These are phyloP conservation scores for Albophoma yamanashiensis DNA, from an alignment of 2,329 filamentous ascomycete species.

Conservation along the genomic window DNA sequence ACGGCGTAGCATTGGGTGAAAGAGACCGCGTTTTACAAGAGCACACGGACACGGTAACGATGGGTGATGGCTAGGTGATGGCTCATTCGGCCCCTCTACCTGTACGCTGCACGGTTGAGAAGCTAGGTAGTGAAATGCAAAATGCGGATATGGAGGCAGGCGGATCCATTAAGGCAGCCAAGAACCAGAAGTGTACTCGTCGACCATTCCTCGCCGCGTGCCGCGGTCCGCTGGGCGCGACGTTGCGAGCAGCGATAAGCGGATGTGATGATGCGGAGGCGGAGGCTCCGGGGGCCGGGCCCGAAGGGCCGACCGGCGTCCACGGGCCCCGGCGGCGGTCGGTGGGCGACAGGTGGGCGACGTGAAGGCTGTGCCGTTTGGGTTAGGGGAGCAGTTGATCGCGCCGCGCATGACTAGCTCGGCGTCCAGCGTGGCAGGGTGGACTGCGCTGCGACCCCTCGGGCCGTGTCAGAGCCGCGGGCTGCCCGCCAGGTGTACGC, in stretches of 20 bases:
- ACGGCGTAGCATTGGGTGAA: background rate
- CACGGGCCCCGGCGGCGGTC: conserved; percentile 3
- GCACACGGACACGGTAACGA: no score
- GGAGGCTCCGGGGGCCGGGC: background rate
- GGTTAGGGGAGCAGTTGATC: background rate
- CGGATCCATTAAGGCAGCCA: background rate
- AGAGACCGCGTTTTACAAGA: background rate
- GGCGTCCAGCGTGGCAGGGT: background rate
- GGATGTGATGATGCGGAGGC: background rate
- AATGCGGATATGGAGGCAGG: background rate
- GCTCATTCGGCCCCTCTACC: background rate
- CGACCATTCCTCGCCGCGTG: background rate
- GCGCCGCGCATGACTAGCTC: background rate
- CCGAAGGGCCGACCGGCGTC: conserved; percentile 3
- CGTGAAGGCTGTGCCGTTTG: background rate
- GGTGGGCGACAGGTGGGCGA: background rate
- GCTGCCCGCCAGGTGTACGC: background rate
- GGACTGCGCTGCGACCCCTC: background rate
- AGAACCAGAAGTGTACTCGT: background rate
- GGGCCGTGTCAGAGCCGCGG: background rate
- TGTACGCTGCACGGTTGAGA: background rate
- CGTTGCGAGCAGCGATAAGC: background rate
- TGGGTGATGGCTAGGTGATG: no score
- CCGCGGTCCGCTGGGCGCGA: background rate
- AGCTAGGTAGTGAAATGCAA: background rate